These are phyloP conservation scores for Phaeosphaeriaceae sp. DNA, from an alignment of 2,329 filamentous ascomycete genomes.

Conservation along the genomic window DNA sequence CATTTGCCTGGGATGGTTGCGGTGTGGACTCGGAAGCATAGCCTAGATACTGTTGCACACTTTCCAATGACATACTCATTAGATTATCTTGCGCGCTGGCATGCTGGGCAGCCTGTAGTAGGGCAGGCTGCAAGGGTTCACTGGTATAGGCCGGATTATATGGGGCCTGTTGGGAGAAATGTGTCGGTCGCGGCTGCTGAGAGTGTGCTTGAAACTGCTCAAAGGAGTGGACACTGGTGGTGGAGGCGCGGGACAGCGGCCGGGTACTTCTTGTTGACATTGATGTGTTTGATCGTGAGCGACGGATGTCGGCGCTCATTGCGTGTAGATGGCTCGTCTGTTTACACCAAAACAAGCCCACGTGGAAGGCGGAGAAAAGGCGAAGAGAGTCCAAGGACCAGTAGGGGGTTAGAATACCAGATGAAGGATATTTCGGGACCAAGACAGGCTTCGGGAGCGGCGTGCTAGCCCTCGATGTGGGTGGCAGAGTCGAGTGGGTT, in stretches of 20 bases:
- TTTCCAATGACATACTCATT: conserved; percentile 39
- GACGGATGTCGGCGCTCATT: conserved; percentile 48
- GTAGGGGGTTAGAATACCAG: conserved; percentile 14
- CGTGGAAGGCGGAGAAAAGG: conserved; percentile 12
- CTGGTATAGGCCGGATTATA: conserved; percentile 36
- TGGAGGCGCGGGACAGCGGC: conserved; percentile 56
- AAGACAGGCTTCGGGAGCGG: conserved; percentile 24
- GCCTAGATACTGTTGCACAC: conserved; percentile 41
- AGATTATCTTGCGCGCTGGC: conserved; percentile 43
- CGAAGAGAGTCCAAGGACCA: background rate
- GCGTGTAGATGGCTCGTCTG: conserved; percentile 27
- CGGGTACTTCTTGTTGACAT: conserved; percentile 52
- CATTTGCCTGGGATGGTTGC: conserved; percentile 20
- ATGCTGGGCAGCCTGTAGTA: conserved; percentile 47
- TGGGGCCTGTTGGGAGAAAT: conserved; percentile 30
- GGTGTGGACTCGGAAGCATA: conserved; percentile 33
- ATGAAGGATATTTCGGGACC: conserved; percentile 24
- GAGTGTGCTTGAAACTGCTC: conserved; percentile 38
- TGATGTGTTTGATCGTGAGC: conserved; percentile 56
- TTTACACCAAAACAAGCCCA: conserved; percentile 46
- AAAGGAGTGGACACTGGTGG: conserved; percentile 54
- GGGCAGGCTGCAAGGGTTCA: conserved; percentile 38
- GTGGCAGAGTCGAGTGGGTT: conserved; percentile 32
- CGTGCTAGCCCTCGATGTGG: conserved; percentile 21
- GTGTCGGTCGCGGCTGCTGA: conserved; percentile 21